phyloP scores from a whole-genome alignment of 352 stramenopile species.

The Globisporangium alternatum region DNA sequence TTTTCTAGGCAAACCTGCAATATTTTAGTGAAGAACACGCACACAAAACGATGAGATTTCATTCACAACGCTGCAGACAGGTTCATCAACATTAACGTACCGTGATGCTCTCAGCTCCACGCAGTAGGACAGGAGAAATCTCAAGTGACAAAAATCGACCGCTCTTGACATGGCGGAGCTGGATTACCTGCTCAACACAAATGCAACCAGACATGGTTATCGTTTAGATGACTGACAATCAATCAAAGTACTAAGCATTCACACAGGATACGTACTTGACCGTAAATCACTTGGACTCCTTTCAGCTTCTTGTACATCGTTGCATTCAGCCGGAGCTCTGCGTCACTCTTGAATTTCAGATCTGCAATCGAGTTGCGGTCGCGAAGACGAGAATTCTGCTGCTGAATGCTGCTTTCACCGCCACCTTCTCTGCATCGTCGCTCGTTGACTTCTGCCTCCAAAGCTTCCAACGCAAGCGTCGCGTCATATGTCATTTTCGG shows the following conservation, averaged over 20 bases:
- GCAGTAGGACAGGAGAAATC: slow-evolving; percentile 37
- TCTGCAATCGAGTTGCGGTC: slow-evolving; percentile 37
- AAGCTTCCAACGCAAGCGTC: slow-evolving; percentile 38
- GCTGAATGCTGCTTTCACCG: neutral
- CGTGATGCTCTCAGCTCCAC: slow-evolving; percentile 47
- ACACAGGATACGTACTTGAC: slow-evolving; percentile 32
- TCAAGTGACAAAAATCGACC: slow-evolving; percentile 57
- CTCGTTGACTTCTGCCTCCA: slow-evolving; percentile 13
- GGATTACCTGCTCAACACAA: slow-evolving; percentile 35
- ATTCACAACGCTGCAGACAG: neutral
- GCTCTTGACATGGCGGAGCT: slow-evolving; percentile 63
- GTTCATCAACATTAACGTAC: slow-evolving; percentile 23
- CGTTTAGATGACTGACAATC: neutral
- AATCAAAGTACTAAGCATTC: neutral
- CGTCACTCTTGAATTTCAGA: slow-evolving; percentile 67
- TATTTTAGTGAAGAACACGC: slow-evolving; percentile 5
- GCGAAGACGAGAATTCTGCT: slow-evolving; percentile 11
- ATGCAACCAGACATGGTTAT: neutral
- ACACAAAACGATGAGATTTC: neutral
- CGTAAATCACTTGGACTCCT: slow-evolving; percentile 60
- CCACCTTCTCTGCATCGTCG: neutral
- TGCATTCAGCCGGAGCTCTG: slow-evolving; percentile 59
- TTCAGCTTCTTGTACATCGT: slow-evolving; percentile 71
- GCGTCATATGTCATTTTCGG: slow-evolving; percentile 77
- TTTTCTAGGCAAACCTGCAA: slow-evolving; percentile 45